These are phyloP conservation scores for Lactifluus piperatus DNA, from an alignment of 768 basidiomycete genomes.

Conservation along the genomic window DNA sequence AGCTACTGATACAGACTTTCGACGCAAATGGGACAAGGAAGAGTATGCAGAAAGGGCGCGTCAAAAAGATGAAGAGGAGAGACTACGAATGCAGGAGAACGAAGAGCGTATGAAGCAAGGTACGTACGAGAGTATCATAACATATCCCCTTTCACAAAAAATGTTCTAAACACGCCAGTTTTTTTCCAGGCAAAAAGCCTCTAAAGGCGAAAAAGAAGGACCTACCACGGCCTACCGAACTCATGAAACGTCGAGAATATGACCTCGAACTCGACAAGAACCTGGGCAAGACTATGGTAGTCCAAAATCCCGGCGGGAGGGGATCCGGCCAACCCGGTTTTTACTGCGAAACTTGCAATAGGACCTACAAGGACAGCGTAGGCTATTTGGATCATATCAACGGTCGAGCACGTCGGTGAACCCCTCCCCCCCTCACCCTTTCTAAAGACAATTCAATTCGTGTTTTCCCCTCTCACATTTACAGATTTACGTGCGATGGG, in stretches of 20 bases:
- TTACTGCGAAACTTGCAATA: slow-evolving; percentile 83
- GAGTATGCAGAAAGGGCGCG: slow-evolving; percentile 35
- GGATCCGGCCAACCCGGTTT: slow-evolving; percentile 92
- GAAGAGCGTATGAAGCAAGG: slow-evolving; percentile 68
- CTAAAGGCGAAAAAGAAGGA: slow-evolving; percentile 61
- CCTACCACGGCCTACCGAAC: slow-evolving; percentile 86
- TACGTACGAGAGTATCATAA: too few species aligned
- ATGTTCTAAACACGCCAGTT: background rate
- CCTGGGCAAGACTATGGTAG: slow-evolving; percentile 89
- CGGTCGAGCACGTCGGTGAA: slow-evolving; percentile 74
- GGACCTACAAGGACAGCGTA: slow-evolving; percentile 90
- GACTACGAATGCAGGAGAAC: slow-evolving; percentile 30
- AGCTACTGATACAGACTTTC: slow-evolving; percentile 23
- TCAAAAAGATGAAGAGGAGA: slow-evolving; percentile 32
- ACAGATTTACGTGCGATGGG: slow-evolving; percentile 87
- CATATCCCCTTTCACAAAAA: too few species aligned
- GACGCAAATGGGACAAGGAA: slow-evolving; percentile 42
- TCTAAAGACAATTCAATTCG: too few species aligned
- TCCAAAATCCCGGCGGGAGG: slow-evolving; percentile 70
- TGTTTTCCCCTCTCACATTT: too few species aligned
- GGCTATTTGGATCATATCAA: slow-evolving; percentile 96
- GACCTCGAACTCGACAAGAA: slow-evolving; percentile 92
- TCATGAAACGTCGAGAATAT: slow-evolving; percentile 81
- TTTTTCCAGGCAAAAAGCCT: slow-evolving; percentile 67
- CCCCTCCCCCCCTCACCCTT: background rate